These are phyloP conservation scores for Mucor velutinosus DNA, from an alignment of 371 early-diverging fungal genomes.

Conservation along the genomic window DNA sequence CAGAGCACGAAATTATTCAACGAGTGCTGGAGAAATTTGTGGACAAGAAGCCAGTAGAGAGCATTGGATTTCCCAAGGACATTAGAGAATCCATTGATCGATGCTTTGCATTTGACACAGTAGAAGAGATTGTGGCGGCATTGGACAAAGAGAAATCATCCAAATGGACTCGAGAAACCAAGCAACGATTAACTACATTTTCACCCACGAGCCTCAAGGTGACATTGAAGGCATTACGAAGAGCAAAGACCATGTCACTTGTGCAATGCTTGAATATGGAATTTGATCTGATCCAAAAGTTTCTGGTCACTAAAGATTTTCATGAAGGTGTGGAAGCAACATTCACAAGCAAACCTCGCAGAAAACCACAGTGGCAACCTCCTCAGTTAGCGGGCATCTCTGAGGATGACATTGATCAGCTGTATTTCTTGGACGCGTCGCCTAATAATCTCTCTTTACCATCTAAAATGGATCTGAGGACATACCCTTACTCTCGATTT, in stretches of 20 bases:
- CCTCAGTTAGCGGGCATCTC: conserved; percentile 53
- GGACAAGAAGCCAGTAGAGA: conserved; percentile 37
- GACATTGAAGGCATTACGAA: conserved; percentile 76
- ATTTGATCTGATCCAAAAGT: conserved; percentile 76
- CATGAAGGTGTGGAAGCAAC: conserved; percentile 50
- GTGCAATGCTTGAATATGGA: conserved; percentile 85
- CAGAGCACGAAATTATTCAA: conserved; percentile 86
- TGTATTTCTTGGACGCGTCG: conserved; percentile 57
- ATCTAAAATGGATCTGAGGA: conserved; percentile 28
- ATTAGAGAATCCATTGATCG: conserved; percentile 76
- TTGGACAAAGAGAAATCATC: conserved; percentile 64
- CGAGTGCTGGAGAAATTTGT: conserved; percentile 91
- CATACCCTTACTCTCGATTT: conserved; percentile 76
- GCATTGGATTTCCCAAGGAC: conserved; percentile 57
- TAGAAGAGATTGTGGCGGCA: conserved; percentile 83
- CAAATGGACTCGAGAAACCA: conserved; percentile 76
- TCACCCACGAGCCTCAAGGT: conserved; percentile 92
- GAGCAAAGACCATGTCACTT: conserved; percentile 67
- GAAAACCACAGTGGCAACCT: conserved; percentile 79
- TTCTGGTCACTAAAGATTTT: conserved; percentile 60
- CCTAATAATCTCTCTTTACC: conserved; percentile 39
- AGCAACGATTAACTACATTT: conserved; percentile 60
- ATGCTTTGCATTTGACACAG: conserved; percentile 80
- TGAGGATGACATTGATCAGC: conserved; percentile 57
- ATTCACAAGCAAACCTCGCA: conserved; percentile 49